A percentile compares a stretch with the other conserved stretches of the same genome.
phyloP scores from a whole-genome alignment of 2,329 filamentous ascomycete genomes.

The Xylariaceae sp. region DNA sequence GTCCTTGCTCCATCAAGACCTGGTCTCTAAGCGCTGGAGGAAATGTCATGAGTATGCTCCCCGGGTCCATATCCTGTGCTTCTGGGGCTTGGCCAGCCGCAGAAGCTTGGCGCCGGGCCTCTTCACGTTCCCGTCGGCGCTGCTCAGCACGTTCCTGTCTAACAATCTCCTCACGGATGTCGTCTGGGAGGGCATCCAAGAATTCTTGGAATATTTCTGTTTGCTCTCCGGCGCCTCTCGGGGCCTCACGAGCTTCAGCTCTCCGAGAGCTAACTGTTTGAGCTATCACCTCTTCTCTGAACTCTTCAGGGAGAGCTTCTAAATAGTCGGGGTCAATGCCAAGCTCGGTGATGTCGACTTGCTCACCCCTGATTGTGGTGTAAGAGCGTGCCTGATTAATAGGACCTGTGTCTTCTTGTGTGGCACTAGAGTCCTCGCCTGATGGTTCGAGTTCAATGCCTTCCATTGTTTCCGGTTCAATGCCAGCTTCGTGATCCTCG shows the following conservation, averaged over 20 bases:
- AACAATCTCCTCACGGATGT: slow-evolving; percentile 84
- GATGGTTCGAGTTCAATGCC: slow-evolving; percentile 34
- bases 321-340: slow-evolving; percentile 94
- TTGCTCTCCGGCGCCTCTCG: slow-evolving; percentile 63
- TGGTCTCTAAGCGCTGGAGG: slow-evolving; percentile 78
- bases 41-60: slow-evolving; percentile 86
- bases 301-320: slow-evolving; percentile 93
- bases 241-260: slow-evolving; percentile 65
- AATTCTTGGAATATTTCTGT: slow-evolving; percentile 90
- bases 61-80: slow-evolving; percentile 74
- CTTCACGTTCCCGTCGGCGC: slow-evolving; percentile 79
- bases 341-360: slow-evolving; percentile 88
- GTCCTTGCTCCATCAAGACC: slow-evolving; percentile 85
- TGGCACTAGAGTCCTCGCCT: slow-evolving; percentile 28
- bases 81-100: slow-evolving; percentile 47
- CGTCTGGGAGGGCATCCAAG: slow-evolving; percentile 82
- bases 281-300: slow-evolving; percentile 92
- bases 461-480: slow-evolving; percentile 31
- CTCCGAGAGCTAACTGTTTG: slow-evolving; percentile 80
- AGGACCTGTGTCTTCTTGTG: slow-evolving; percentile 37
- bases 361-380: slow-evolving; percentile 77
- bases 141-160: slow-evolving; percentile 86
- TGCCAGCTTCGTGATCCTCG: slow-evolving; percentile 34
- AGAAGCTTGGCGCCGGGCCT: slow-evolving; percentile 62
- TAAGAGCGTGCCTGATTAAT: slow-evolving; percentile 60